Evolutionary conservation across 805 yeast genomes (phyloP), one percentile per base, ranked within the genome.

Genomic region (Schwanniomyces occidentalis): DNA sequence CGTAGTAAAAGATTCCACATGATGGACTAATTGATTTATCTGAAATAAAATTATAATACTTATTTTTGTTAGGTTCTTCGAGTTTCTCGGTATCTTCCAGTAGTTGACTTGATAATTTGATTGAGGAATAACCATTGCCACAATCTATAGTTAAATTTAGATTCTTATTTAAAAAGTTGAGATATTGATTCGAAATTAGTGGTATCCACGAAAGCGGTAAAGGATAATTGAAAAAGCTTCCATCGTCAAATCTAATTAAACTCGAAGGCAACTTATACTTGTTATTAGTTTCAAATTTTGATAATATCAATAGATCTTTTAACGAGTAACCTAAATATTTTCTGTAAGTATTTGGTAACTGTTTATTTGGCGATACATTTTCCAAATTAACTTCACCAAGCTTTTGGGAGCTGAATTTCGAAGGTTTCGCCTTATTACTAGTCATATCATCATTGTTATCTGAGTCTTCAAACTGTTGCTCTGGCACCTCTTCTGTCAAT

Each of bases 161-260:
- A 3, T 45, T 37, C 2, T 49, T 44, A 19, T 51, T 55, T 17
- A 66, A 40, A 18, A 41, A 41, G 9, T 39, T 44, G 20, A 61
- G 43, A 32, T 46, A 46, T 13, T 51, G 45, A 10, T 44, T 51
- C 4, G 61, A 51, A 8, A 61, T 49, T n/a, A 68, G 40, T 6
- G 73, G 70, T 2, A 54, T 48, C 73, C 74, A 67, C 13, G 62
- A 56, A 35, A 58, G 45, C 1, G 73, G 73, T 23, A 67, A 51
- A 0, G 60, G 51, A 35, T 61, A 59, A 15, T 56, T 48, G 27
- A 58, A 62, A 22, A 42, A 42, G 8, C 16, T 33, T 4, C 46
- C 43, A 13, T 41, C 51, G 6, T 48, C 54, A 16, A 54, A 45
- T 42, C 42, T 41, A 3, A 63, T 40, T 35, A 61, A 54, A 28